Conservation (phyloP, 2,329 filamentous ascomycete species). For the Aspergillus uvarum region DNA sequence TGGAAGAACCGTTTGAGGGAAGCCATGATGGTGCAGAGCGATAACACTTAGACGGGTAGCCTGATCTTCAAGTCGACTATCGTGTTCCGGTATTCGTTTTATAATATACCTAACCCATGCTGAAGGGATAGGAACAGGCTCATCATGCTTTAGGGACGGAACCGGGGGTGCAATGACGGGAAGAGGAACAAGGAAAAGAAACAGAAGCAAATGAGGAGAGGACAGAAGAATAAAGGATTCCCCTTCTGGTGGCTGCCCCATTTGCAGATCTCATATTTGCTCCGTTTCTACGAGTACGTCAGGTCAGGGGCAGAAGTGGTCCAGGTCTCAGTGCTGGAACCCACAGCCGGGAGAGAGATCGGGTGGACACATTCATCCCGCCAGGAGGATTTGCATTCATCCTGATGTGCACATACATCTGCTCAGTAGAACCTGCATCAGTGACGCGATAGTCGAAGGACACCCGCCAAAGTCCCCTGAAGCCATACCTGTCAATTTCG, state of each 20-base stretch:
- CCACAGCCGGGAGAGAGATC: conserved; percentile 6
- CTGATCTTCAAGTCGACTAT: not conserved
- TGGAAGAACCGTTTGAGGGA: conserved; percentile 37
- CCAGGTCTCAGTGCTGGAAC: conserved; percentile 16
- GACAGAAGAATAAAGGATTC: conserved; percentile 4
- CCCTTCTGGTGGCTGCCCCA: conserved; percentile 7
- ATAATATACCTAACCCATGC: not conserved
- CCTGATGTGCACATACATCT: not conserved
- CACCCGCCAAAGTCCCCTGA: not conserved
- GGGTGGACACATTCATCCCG: not conserved
- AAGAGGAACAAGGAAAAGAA: not conserved
- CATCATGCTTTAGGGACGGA: not conserved
- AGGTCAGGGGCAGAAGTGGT: conserved; percentile 17
- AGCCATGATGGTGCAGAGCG: conserved; percentile 27
- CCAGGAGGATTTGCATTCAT: not conserved
- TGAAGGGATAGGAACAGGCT: not conserved
- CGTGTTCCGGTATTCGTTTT: not conserved
- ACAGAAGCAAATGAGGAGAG: conserved; percentile 2
- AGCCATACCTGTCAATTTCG: not conserved
- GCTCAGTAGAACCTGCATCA: not conserved
- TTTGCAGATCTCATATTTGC: conserved; percentile 21
- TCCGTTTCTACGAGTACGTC: conserved; percentile 10
- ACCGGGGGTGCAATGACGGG: not conserved
- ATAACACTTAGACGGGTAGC: not conserved
- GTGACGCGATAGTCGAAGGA: not conserved